Conservation (phyloP, 805 yeast genomes). For the Clavispora carvajalis region DNA sequence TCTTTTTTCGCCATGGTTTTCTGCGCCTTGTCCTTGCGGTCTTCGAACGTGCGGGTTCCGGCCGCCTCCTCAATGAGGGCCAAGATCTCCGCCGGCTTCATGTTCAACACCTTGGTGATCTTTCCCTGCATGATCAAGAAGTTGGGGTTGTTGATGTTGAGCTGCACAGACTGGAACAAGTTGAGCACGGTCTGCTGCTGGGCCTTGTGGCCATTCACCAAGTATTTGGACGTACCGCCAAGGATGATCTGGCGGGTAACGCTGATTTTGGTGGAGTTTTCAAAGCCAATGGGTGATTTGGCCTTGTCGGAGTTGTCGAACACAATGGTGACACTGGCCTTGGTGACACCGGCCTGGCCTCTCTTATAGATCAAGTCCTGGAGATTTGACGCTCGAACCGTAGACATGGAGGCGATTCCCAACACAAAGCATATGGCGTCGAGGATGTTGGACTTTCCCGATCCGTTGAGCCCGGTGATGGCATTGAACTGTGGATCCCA, state of each 20-base stretch:
- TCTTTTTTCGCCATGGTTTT: conserved; percentile 91
- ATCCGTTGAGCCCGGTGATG: conserved; percentile 95
- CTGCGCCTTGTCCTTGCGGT: conserved; percentile 85
- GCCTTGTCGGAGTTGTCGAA: conserved; percentile 78
- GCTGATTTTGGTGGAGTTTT: conserved; percentile 68
- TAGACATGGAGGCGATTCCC: conserved; percentile 91
- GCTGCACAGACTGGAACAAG: conserved; percentile 88
- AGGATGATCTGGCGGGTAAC: conserved; percentile 87
- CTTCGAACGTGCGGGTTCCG: conserved; percentile 94
- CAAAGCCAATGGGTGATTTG: conserved; percentile 85
- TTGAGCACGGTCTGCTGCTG: conserved; percentile 90
- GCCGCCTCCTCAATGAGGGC: conserved; percentile 97
- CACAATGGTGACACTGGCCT: conserved; percentile 93
- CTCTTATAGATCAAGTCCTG: conserved; percentile 94
- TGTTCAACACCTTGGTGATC: conserved; percentile 92
- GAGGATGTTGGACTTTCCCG: conserved; percentile 93
- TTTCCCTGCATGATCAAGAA: conserved; percentile 98
- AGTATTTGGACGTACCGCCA: conserved; percentile 88
- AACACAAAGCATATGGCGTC: conserved; percentile 98
- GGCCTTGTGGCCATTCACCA: conserved; percentile 94
- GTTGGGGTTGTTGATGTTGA: conserved; percentile 94
- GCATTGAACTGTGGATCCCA: conserved; percentile 98
- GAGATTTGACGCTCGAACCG: conserved; percentile 87
- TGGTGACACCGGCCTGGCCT: conserved; percentile 97
- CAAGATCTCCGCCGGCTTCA: conserved; percentile 88